Percentiles rank a stretch among this genome's conserved stretches.
Evolutionary conservation across 768 basidiomycete genomes (phyloP).

Genomic region (Scleroderma citrinum): DNA sequence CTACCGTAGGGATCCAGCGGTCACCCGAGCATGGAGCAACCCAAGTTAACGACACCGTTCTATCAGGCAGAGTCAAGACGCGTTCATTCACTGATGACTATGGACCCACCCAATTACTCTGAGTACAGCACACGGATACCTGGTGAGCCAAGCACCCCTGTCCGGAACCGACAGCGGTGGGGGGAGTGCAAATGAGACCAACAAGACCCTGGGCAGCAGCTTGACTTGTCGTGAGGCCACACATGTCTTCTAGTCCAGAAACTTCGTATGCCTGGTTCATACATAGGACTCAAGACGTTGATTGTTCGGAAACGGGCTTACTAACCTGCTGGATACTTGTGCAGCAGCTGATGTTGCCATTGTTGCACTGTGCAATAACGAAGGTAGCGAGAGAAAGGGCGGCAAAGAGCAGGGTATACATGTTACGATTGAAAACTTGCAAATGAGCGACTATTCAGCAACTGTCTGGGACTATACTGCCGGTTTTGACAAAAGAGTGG

Average conservation of each 20-base stretch:
- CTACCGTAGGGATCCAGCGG: too few species aligned
- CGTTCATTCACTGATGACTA: background rate
- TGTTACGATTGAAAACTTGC: too few species aligned
- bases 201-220: background rate
- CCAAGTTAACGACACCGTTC: background rate
- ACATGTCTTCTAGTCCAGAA: background rate
- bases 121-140: background rate
- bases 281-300: background rate
- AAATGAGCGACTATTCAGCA: too few species aligned
- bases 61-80: background rate
- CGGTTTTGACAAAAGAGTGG: too few species aligned
- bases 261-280: background rate
- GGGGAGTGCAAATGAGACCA: background rate
- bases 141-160: background rate
- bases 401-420: background rate
- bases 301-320: too few species aligned
- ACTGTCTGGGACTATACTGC: constrained; percentile 1
- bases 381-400: background rate
- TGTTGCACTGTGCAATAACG: background rate
- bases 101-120: background rate
- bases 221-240: background rate
- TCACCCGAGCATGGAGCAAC: background rate
- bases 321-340: background rate
- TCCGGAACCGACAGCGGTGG: background rate
- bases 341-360: background rate